Base-by-base conservation (phyloP, 2,329 filamentous ascomycete species). In the Claviceps citrina region DNA sequence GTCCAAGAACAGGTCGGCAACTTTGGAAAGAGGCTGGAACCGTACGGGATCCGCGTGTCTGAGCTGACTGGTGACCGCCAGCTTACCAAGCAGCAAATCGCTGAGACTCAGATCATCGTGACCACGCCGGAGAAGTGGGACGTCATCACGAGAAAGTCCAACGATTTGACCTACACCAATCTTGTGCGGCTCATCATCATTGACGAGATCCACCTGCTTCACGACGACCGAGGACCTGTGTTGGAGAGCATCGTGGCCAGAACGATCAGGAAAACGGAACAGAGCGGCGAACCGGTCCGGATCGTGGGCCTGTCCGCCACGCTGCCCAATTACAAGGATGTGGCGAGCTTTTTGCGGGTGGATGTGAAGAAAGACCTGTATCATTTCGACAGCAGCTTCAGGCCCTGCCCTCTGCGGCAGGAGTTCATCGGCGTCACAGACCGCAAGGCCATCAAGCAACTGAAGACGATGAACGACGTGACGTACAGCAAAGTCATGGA, bases 71-170 rank as follows among this genome's bases (percentile, higher is more conserved):
- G 91, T 65, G 91, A 98, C 64, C 84, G 91, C 39, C 91, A 96
- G 62, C 80, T 98, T 56, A 98, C 89, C 16, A 98, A 98, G 63
- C 86, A 94, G 59, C 91, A 98, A 67, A 96, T 98, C 47, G 78
- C 89, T 2, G 91, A 98, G 54, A 98, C 91, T 0, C 89, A 98
- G 58, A 80, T 98, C 50, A 98, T 98, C 51, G 87, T 98, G 43
- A 98, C 91, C 1, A 98, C 91, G 0, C 91, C 91, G 16, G 91
- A 98, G 62, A 98, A 98, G 64, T 98, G 86, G 83, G 91, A 98
- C 61, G 89, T 98, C 49, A 95, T 98, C 51, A 98, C 93, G 5
- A 78, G 93, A 62, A 98, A 98, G 62, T 87, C 89, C 6, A 95
- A 89, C 2, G 93, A 98, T 57, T 76, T 91, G 40, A 93, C 86